These are phyloP conservation scores for Arabidopsis lyrata DNA, from an alignment of 441 rosid species.

Conservation along the genomic window DNA sequence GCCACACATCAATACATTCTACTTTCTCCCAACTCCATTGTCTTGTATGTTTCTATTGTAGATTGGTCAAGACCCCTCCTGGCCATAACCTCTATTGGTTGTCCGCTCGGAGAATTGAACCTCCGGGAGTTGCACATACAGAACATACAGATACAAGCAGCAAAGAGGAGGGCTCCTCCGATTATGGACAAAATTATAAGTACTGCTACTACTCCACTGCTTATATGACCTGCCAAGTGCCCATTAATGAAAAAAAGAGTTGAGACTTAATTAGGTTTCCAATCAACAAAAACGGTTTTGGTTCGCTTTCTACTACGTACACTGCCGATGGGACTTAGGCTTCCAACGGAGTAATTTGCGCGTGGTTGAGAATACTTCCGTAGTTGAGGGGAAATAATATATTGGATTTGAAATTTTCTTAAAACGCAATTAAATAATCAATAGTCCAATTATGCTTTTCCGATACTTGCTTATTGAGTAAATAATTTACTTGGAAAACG, in stretches of 20 bases:
- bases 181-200: conserved; percentile 52
- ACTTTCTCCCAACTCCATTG: conserved; percentile 69
- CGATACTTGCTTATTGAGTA: neutral
- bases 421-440: neutral
- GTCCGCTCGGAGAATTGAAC: too few relatives aligned
- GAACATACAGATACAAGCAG: conserved; percentile 37
- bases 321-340: too few relatives aligned
- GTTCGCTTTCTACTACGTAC: too few relatives aligned
- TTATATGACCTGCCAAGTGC: conserved; percentile 44
- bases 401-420: conserved; percentile 3
- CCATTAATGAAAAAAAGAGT: too few relatives aligned
- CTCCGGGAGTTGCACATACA: conserved; percentile 38
- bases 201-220: conserved; percentile 35
- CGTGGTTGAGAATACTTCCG: too few relatives aligned
- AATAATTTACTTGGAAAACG: neutral
- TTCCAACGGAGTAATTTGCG: too few relatives aligned
- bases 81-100: conserved; percentile 5
- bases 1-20: conserved; percentile 78
- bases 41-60: conserved; percentile 68
- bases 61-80: conserved; percentile 60
- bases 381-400: neutral
- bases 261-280: too few relatives aligned
- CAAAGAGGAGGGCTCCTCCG: conserved; percentile 44
- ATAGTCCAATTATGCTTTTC: neutral
- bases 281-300: too few relatives aligned